Evolutionary conservation across 78 protist genomes (phyloP).

Genomic region (Emiliania huxleyi): DNA sequence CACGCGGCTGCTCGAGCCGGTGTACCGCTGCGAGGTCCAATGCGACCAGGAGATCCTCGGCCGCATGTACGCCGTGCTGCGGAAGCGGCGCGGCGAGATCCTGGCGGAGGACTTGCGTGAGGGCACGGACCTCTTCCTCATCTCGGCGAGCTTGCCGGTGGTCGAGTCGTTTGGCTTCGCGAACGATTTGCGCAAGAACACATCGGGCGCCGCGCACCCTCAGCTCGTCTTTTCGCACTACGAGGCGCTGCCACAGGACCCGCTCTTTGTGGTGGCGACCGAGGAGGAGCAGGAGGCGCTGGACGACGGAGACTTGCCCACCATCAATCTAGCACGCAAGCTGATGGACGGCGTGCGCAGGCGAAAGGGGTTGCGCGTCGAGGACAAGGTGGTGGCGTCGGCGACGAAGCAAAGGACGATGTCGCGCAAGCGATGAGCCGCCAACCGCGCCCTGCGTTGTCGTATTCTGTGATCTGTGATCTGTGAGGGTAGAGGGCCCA

Average conservation of each 20-base stretch:
- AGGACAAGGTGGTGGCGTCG: constrained; percentile 83
- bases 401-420: constrained; percentile 93
- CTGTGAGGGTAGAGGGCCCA: no score
- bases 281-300: neutral
- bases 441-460: no score
- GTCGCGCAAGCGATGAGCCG: no score
- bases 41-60: constrained; percentile 69
- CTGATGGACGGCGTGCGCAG: neutral
- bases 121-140: constrained; percentile 77
- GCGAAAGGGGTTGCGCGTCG: constrained; percentile 82
- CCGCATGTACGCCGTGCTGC: constrained; percentile 82
- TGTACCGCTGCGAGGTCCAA: constrained; percentile 65
- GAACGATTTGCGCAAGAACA: constrained; percentile 49
- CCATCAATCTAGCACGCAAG: neutral
- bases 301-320: neutral
- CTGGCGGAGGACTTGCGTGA: constrained; percentile 80
- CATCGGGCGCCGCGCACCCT: constrained; percentile 89
- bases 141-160: constrained; percentile 84
- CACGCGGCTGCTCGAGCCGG: constrained; percentile 82
- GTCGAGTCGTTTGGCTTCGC: constrained; percentile 89
- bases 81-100: constrained; percentile 75
- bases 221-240: constrained; percentile 78
- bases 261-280: neutral
- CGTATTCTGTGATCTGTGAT: no score
- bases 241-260: neutral